Conservation (phyloP, 257 asterid genomes). For the Orobanche coerulescens region DNA sequence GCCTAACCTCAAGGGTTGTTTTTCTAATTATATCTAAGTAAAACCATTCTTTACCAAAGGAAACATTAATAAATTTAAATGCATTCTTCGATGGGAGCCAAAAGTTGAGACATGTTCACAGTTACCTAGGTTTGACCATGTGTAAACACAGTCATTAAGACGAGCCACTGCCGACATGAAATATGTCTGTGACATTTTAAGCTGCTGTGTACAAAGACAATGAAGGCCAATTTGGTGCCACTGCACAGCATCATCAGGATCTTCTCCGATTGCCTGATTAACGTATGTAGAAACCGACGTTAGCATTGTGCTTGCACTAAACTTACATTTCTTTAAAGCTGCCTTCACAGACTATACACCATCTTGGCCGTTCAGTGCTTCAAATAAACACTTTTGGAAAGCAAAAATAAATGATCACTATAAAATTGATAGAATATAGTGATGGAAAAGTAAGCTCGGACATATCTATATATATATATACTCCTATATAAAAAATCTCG, state of each 20-base stretch:
- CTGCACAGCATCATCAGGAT: constrained; percentile 89
- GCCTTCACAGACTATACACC: background rate
- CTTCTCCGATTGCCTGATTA: constrained; percentile 78
- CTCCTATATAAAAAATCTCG: no score
- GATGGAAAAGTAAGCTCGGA: no score
- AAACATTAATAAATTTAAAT: background rate
- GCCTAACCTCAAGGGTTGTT: background rate
- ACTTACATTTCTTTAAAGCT: background rate
- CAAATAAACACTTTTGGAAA: background rate
- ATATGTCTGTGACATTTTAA: constrained; percentile 63
- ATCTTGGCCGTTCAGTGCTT: no score
- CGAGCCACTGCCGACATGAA: constrained; percentile 86
- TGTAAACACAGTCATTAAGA: constrained; percentile 56
- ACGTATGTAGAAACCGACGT: constrained; percentile 17
- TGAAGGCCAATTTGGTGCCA: constrained; percentile 99
- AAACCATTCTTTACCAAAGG: no score
- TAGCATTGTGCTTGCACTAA: constrained; percentile 13
- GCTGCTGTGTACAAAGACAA: constrained; percentile 77
- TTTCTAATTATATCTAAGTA: background rate
- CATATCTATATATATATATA: no score
- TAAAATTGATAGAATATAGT: background rate
- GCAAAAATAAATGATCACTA: background rate
- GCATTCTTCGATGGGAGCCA: background rate
- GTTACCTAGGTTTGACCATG: constrained; percentile 97
- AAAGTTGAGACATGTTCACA: constrained; percentile 2